Evolutionary conservation across 2,329 filamentous ascomycete genomes (phyloP).

Genomic region (Microcera coccophila): DNA sequence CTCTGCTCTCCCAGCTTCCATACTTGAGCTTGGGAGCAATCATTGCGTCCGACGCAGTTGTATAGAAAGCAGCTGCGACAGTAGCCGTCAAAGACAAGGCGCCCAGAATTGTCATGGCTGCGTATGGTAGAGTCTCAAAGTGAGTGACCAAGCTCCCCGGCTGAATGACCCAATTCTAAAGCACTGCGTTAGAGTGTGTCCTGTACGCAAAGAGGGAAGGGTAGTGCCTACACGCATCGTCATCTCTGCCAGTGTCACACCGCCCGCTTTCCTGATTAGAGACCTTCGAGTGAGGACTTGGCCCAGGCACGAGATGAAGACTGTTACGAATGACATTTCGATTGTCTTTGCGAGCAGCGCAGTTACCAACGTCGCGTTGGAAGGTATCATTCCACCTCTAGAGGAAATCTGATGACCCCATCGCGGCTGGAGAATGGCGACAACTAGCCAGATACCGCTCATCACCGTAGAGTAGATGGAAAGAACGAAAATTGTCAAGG

Average conservation of each 20-base stretch:
- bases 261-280: slow-evolving; percentile 55
- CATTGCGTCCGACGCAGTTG: slow-evolving; percentile 70
- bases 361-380: slow-evolving; percentile 64
- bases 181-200: neutral
- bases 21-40: slow-evolving; percentile 68
- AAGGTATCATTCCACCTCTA: slow-evolving; percentile 52
- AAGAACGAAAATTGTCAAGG: slow-evolving; percentile 42
- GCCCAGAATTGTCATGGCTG: slow-evolving; percentile 61
- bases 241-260: slow-evolving; percentile 72
- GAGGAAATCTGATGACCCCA: slow-evolving; percentile 57
- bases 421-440: slow-evolving; percentile 58
- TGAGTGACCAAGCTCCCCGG: slow-evolving; percentile 70
- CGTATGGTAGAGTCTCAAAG: slow-evolving; percentile 61
- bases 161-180: slow-evolving; percentile 61
- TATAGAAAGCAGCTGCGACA: slow-evolving; percentile 67
- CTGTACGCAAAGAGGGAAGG: neutral
- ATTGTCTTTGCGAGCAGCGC: slow-evolving; percentile 71
- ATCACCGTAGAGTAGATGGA: slow-evolving; percentile 62
- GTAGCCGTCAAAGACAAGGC: slow-evolving; percentile 61
- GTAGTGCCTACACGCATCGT: slow-evolving; percentile 55
- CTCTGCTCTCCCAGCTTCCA: slow-evolving; percentile 46
- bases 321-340: slow-evolving; percentile 72
- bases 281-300: slow-evolving; percentile 70
- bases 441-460: slow-evolving; percentile 62
- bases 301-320: slow-evolving; percentile 70